phyloP scores from a whole-genome alignment of 805 yeast species.

The Myxozyma melibiosi region DNA sequence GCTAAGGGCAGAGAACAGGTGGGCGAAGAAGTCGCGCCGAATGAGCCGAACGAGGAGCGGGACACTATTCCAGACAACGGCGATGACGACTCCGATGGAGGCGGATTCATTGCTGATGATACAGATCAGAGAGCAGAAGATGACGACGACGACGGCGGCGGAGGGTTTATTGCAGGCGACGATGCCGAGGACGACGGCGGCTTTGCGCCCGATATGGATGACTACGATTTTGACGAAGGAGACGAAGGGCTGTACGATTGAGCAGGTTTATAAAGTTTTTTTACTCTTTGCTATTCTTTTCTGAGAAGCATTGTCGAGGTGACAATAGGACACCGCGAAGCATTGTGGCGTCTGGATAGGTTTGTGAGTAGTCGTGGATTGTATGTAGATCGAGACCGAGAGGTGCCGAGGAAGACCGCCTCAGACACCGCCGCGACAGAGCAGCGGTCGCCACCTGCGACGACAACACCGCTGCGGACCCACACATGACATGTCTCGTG shows the following conservation, averaged over 20 bases:
- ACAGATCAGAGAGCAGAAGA: neutral
- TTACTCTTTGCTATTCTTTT: too few species aligned
- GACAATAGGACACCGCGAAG: too few species aligned
- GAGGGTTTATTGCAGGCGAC: constrained; percentile 14
- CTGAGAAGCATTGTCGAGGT: too few species aligned
- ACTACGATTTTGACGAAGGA: neutral
- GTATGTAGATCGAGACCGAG: too few species aligned
- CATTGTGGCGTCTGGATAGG: too few species aligned
- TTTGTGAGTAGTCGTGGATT: too few species aligned
- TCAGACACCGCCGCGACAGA: neutral
- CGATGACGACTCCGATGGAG: constrained; percentile 3
- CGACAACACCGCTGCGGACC: neutral
- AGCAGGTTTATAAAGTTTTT: neutral
- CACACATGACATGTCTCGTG: too few species aligned
- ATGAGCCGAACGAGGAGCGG: neutral
- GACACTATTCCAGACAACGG: neutral
- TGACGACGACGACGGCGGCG: constrained; percentile 15
- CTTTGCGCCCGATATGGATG: constrained; percentile 3
- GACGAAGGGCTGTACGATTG: neutral
- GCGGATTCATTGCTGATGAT: constrained; percentile 6
- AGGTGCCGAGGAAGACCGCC: too few species aligned
- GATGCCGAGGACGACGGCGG: constrained; percentile 11
- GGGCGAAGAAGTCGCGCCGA: constrained; percentile 5
- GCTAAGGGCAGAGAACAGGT: too few species aligned
- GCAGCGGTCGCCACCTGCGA: neutral